Base-by-base conservation (phyloP, 345 rosid genomes). In the Moricandia moricandioides region DNA sequence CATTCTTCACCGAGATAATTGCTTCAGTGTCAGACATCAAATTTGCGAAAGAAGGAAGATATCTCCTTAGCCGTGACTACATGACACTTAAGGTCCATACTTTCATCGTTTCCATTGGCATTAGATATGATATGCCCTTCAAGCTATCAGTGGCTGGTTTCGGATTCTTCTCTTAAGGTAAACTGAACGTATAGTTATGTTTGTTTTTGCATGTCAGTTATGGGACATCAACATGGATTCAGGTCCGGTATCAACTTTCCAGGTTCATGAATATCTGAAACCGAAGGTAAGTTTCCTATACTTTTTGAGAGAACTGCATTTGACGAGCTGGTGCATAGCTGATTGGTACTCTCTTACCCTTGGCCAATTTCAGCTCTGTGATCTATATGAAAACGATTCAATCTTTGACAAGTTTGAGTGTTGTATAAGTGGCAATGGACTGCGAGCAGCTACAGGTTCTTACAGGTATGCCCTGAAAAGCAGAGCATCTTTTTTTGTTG, bases 141-240 rank as follows among this genome's bases (percentile, higher is more conserved):
- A 34, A 14, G 14, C 40, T 54, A 17, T 7, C 30, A 27, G 33
- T 73, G 66, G 66, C 52, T 79, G 37, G 62, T 55, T 73, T n/a
- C 8, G 6, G 13, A 5, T 45, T 45, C 8, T 13, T 45, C 17
- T n/a, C 52, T 13, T 57, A 56, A 63, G 34, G 18, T 58, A 52
- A 66, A 37, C 52, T 59, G 4, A 39, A 43, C 63, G 26, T 51
- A 26, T 73, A 67, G 27, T 70, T 54, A 10, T 69, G 58, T 29
- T 29, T 30, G 24, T 21, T 74, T 49, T 82, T 63, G 9, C 35
- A 26, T 83, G 60, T 56, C 76, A 86, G 89, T 81, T 94, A 65
- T 94, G 98, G 98, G 98, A 94, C 83, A 87, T 94, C 78, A 93
- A 91, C 83, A 95, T 92, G 99, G 99, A 95, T 83, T 84, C 96